These are phyloP conservation scores for Suillus placidus DNA, from an alignment of 768 basidiomycete species.

Conservation along the genomic window DNA sequence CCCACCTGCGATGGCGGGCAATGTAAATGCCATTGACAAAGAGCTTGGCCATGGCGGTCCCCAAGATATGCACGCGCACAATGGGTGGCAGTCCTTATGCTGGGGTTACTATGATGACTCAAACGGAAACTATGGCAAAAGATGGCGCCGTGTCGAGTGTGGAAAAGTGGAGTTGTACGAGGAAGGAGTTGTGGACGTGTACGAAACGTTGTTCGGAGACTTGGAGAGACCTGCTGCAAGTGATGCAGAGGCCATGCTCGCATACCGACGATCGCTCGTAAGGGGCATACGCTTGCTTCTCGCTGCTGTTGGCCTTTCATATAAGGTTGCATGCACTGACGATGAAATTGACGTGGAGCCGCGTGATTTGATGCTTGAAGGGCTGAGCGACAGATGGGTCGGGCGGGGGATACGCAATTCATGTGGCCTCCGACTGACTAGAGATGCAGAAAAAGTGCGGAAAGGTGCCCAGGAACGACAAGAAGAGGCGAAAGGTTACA, in stretches of 20 bases:
- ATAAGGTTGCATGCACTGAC: constrained; percentile 16
- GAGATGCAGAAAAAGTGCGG: constrained; percentile 5
- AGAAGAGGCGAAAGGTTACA: constrained; percentile 1
- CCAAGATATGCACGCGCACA: constrained; percentile 5
- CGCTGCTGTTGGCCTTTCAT: constrained; percentile 14
- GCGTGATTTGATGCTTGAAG: constrained; percentile 8
- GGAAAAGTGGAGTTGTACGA: constrained; percentile 11
- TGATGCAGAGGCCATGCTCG: background rate
- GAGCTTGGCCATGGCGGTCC: background rate
- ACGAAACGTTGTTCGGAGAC: constrained; percentile 15
- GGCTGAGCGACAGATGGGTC: constrained; percentile 17
- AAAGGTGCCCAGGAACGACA: constrained; percentile 3
- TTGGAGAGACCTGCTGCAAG: constrained; percentile 8
- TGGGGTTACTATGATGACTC: constrained; percentile 19
- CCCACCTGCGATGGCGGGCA: background rate
- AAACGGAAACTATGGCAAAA: constrained; percentile 6
- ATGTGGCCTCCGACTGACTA: constrained; percentile 17
- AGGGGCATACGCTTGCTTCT: constrained; percentile 14
- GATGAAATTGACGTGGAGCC: constrained; percentile 8
- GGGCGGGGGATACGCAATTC: constrained; percentile 17
- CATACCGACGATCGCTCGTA: constrained; percentile 8
- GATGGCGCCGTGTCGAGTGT: constrained; percentile 5
- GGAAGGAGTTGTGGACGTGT: constrained; percentile 14
- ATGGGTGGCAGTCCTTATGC: constrained; percentile 19
- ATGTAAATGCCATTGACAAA: background rate